Conservation (phyloP, 306 rosid genomes). For the Malus fusca region DNA sequence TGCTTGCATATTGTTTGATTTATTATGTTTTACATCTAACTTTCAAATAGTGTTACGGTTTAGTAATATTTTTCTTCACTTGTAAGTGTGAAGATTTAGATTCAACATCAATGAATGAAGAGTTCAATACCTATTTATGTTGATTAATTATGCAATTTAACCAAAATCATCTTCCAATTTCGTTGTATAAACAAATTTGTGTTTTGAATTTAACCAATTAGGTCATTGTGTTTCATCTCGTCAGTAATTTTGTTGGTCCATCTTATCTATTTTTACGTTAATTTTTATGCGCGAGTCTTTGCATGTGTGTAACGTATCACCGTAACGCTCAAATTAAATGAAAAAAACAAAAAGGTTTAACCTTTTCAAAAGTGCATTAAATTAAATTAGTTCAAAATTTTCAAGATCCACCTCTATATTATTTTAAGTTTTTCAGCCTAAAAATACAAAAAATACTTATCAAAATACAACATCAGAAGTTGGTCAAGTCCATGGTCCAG, state of each 20-base stretch:
- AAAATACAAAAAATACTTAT: neutral
- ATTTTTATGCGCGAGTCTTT: too few species aligned
- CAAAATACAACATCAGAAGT: constrained; percentile 30
- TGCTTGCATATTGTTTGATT: neutral
- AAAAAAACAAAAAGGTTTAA: neutral
- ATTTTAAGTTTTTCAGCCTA: neutral
- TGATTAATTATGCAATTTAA: neutral
- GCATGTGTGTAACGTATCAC: neutral
- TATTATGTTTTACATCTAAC: neutral
- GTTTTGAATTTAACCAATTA: too few species aligned
- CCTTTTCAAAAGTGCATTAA: neutral
- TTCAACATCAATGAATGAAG: too few species aligned
- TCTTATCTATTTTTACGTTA: too few species aligned
- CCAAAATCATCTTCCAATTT: neutral
- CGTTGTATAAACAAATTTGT: too few species aligned
- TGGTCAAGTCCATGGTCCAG: constrained; percentile 43
- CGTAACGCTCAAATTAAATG: too few species aligned
- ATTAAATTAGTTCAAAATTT: neutral
- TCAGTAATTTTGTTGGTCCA: neutral
- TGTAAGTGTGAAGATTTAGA: too few species aligned
- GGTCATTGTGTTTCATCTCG: neutral
- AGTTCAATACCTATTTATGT: too few species aligned
- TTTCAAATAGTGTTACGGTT: too few species aligned
- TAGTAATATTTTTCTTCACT: too few species aligned
- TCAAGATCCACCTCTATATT: neutral